Conservation (phyloP, 306 rosid genomes). For the Aeschynomene evenia region DNA sequence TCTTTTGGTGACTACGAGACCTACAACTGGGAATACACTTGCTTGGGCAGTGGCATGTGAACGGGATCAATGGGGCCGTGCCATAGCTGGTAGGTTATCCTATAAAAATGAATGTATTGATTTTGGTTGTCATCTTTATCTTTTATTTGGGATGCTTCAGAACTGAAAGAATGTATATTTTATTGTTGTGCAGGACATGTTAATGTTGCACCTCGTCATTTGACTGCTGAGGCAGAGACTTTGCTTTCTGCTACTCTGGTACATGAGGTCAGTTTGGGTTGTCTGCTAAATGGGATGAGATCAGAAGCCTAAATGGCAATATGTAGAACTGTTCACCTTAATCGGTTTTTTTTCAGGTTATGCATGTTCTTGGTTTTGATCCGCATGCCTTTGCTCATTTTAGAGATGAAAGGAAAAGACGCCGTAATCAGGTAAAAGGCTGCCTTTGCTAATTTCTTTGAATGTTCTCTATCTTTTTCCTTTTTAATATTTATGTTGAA, state of each 20-base stretch:
- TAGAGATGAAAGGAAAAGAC: conserved; percentile 95
- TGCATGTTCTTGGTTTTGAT: conserved; percentile 98
- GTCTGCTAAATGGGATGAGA: conserved; percentile 18
- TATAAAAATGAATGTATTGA: conserved; percentile 14
- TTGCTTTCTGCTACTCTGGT: conserved; percentile 92
- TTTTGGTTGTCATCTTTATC: conserved; percentile 15
- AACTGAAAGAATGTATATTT: conserved; percentile 16
- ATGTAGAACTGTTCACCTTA: conserved; percentile 26
- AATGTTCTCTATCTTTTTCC: neutral
- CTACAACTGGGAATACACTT: conserved; percentile 94
- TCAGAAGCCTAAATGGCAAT: conserved; percentile 14
- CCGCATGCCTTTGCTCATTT: conserved; percentile 98
- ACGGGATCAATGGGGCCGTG: conserved; percentile 99
- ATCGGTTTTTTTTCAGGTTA: conserved; percentile 61
- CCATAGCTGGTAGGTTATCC: conserved; percentile 78
- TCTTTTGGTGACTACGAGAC: conserved; percentile 96
- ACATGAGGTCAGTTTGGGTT: conserved; percentile 70
- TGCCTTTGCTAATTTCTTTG: conserved; percentile 9
- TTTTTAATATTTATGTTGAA: neutral
- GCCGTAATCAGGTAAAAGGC: conserved; percentile 72
- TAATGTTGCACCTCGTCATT: conserved; percentile 97
- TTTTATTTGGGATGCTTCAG: conserved; percentile 26
- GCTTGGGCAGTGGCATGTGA: conserved; percentile 99
- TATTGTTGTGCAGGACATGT: conserved; percentile 69
- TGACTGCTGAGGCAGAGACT: conserved; percentile 97